Evolutionary conservation across 306 rosid species (phyloP).

Genomic region (Pyrus betulifolia): DNA sequence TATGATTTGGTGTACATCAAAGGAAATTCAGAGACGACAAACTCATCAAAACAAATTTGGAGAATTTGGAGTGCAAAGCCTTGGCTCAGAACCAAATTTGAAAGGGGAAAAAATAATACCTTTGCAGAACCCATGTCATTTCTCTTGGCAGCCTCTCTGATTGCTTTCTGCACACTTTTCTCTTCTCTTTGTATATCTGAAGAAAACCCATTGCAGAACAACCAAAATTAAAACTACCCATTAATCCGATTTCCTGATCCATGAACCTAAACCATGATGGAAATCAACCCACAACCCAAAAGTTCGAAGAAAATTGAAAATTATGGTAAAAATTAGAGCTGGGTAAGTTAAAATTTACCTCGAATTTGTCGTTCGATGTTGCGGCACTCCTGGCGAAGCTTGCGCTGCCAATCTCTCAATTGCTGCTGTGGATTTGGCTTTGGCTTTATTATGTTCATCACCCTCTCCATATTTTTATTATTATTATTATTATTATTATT

Average conservation of each 20-base stretch:
- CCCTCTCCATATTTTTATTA: conserved; percentile 54
- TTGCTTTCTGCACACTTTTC: conserved; percentile 80
- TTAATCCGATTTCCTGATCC: neutral
- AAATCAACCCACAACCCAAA: neutral
- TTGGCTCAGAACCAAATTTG: neutral
- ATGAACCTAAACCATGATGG: neutral
- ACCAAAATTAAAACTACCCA: conserved; percentile 2
- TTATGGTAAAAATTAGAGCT: neutral
- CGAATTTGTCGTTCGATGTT: conserved; percentile 92
- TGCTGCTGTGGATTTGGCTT: conserved; percentile 79
- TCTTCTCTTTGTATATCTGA: conserved; percentile 88
- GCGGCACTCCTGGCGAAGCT: conserved; percentile 89
- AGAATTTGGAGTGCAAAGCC: neutral
- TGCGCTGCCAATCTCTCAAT: conserved; percentile 88
- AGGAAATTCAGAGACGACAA: neutral
- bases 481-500: neutral
- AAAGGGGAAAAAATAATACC: conserved; percentile 30
- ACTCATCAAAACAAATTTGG: neutral
- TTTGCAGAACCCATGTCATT: conserved; percentile 95
- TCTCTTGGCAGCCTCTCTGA: conserved; percentile 89
- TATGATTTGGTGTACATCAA: neutral
- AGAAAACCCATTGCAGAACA: neutral
- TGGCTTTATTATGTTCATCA: conserved; percentile 64
- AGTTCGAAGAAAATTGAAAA: neutral
- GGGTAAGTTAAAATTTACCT: conserved; percentile 26